A percentile compares a stretch with the other conserved stretches of the same genome.
phyloP scores from a whole-genome alignment of 2,329 filamentous ascomycete genomes.

The Ophiostoma pallidulum region DNA sequence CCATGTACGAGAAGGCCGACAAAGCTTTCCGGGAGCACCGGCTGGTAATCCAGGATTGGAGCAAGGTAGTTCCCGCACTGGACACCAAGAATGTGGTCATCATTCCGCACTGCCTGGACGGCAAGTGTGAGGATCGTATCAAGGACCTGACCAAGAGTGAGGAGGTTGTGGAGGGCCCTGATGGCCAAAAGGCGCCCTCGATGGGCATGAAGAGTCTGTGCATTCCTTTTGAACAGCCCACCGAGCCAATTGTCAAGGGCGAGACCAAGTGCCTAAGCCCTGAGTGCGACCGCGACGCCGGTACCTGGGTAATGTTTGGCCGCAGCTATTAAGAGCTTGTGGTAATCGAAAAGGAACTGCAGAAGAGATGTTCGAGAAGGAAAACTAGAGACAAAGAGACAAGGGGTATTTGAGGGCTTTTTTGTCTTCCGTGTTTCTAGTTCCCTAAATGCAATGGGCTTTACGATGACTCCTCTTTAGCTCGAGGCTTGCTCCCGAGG shows the following conservation, averaged over 20 bases:
- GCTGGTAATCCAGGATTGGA: slow-evolving; percentile 75
- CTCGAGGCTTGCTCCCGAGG: too few relatives aligned
- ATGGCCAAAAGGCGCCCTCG: slow-evolving; percentile 43
- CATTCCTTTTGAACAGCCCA: slow-evolving; percentile 75
- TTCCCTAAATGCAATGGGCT: too few relatives aligned
- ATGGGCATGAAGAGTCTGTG: slow-evolving; percentile 63
- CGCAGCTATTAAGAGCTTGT: slow-evolving; percentile 46
- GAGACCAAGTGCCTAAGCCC: slow-evolving; percentile 90
- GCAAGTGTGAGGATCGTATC: slow-evolving; percentile 83
- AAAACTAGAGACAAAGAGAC: too few relatives aligned
- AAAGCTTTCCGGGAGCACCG: slow-evolving; percentile 71
- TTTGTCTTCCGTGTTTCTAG: too few relatives aligned
- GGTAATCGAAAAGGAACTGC: background rate
- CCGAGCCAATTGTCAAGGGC: slow-evolving; percentile 64
- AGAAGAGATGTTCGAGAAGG: background rate
- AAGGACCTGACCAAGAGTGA: slow-evolving; percentile 83
- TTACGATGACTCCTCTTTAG: too few relatives aligned
- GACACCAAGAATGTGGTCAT: slow-evolving; percentile 88
- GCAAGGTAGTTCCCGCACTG: slow-evolving; percentile 79
- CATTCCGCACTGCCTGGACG: slow-evolving; percentile 78
- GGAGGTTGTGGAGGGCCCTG: slow-evolving; percentile 40
- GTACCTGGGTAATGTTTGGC: slow-evolving; percentile 91
- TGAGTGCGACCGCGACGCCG: slow-evolving; percentile 64
- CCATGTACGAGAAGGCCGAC: slow-evolving; percentile 71
- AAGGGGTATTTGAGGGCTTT: too few relatives aligned